These are phyloP conservation scores for Diaporthe vaccinii DNA, from an alignment of 2,329 filamentous ascomycete species.

Conservation along the genomic window DNA sequence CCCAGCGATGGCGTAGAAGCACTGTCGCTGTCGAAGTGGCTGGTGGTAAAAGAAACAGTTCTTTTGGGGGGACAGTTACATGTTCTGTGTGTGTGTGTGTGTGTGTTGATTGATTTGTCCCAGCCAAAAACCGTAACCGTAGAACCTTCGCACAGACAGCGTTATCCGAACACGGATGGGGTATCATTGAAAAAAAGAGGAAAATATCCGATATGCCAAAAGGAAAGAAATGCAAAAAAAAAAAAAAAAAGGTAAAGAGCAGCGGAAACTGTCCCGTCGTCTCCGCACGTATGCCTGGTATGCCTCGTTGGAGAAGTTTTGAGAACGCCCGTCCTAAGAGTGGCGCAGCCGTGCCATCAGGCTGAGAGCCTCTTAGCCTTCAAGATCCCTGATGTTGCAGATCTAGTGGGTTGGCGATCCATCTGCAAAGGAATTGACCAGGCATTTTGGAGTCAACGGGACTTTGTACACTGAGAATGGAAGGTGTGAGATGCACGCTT, in stretches of 20 bases:
- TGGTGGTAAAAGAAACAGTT: neutral
- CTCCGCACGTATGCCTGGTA: neutral
- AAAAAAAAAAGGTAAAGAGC: slow-evolving; percentile 37
- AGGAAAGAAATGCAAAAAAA: slow-evolving; percentile 38
- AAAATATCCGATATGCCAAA: slow-evolving; percentile 44
- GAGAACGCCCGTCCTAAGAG: neutral
- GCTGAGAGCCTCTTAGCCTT: slow-evolving; percentile 44
- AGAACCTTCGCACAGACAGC: slow-evolving; percentile 55
- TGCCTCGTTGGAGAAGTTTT: neutral
- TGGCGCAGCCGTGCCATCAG: slow-evolving; percentile 51
- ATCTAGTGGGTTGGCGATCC: too few relatives aligned
- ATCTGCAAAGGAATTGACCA: neutral
- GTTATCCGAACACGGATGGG: slow-evolving; percentile 67
- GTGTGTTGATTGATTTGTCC: neutral
- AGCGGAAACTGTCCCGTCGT: slow-evolving; percentile 42
- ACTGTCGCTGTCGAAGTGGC: slow-evolving; percentile 65
- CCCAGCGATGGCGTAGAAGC: slow-evolving; percentile 69
- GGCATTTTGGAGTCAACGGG: neutral
- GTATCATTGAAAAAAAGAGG: slow-evolving; percentile 61
- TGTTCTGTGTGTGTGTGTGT: neutral
- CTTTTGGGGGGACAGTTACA: slow-evolving; percentile 42
- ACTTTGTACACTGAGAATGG: slow-evolving; percentile 8
- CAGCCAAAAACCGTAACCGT: slow-evolving; percentile 42
- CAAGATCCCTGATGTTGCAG: too few relatives aligned
- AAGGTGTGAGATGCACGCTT: neutral